These are phyloP conservation scores for Hypomontagnella submonticulosa DNA, from an alignment of 495 filamentous ascomycete species.

Conservation along the genomic window DNA sequence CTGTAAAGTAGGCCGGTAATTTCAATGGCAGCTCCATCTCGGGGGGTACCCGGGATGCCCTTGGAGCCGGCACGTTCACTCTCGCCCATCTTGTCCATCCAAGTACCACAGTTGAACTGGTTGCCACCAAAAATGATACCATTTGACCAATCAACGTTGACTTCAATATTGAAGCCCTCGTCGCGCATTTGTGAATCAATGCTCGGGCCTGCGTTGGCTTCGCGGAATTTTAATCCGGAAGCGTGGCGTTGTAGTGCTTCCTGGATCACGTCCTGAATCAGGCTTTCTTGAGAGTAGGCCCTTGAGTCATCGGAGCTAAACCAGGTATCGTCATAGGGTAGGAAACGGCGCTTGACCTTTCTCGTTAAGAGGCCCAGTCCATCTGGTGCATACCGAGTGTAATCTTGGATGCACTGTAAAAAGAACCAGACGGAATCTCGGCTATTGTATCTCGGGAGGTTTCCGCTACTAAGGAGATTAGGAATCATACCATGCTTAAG, in stretches of 20 bases:
- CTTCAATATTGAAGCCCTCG: conserved; percentile 89
- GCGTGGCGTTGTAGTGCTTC: conserved; percentile 94
- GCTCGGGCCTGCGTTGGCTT: conserved; percentile 89
- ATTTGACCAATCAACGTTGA: conserved; percentile 91
- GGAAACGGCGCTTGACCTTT: conserved; percentile 83
- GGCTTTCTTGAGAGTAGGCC: conserved; percentile 84
- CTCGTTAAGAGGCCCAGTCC: conserved; percentile 79
- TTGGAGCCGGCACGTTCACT: conserved; percentile 89
- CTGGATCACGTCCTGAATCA: conserved; percentile 88
- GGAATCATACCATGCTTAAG: conserved; percentile 99
- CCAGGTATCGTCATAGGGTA: conserved; percentile 95
- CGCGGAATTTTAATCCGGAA: conserved; percentile 85
- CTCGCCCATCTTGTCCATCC: conserved; percentile 99
- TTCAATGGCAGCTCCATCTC: conserved; percentile 95
- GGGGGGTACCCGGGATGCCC: conserved; percentile 93
- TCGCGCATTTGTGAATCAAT: conserved; percentile 94
- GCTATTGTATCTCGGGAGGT: conserved; percentile 94
- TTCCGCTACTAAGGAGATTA: conserved; percentile 88
- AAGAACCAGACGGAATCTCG: conserved; percentile 98
- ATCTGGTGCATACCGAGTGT: conserved; percentile 81
- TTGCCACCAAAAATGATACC: conserved; percentile 95
- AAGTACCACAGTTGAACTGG: conserved; percentile 95
- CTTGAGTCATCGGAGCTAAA: conserved; percentile 82
- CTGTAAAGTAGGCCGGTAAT: conserved; percentile 94
- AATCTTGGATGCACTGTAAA: conserved; percentile 94